A percentile compares a stretch with the other conserved stretches of the same genome.
phyloP scores from a whole-genome alignment of 805 yeast genomes.

The Yarrowia sp. region DNA sequence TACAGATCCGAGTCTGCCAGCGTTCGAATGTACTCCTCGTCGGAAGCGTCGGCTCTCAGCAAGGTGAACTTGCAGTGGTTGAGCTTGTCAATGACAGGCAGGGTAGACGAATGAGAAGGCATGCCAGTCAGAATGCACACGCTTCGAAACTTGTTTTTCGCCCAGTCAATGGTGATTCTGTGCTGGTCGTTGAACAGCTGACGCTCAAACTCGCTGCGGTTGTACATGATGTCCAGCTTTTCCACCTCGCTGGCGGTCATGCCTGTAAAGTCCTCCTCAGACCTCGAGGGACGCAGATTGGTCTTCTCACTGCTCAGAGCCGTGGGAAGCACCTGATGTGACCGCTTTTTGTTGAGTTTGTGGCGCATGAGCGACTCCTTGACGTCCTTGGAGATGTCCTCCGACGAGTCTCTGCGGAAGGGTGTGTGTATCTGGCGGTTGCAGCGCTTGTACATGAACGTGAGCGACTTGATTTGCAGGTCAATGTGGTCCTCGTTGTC shows the following conservation, averaged over 20 bases:
- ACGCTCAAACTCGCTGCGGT: conserved; percentile 55
- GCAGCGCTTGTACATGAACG: conserved; percentile 63
- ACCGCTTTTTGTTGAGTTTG: conserved; percentile 32
- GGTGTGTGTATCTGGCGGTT: conserved; percentile 42
- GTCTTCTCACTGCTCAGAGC: conserved; percentile 9
- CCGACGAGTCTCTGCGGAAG: conserved; percentile 31
- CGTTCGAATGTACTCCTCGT: conserved; percentile 56
- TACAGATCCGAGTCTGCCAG: conserved; percentile 62
- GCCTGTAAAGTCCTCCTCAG: conserved; percentile 42
- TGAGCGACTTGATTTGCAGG: conserved; percentile 64
- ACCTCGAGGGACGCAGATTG: neutral
- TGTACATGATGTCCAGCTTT: conserved; percentile 65
- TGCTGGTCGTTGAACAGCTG: conserved; percentile 62
- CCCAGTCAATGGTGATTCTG: conserved; percentile 69
- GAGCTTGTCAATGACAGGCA: conserved; percentile 49
- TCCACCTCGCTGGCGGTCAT: conserved; percentile 45
- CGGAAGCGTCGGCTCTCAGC: conserved; percentile 54
- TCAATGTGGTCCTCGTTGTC: conserved; percentile 64
- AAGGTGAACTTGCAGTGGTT: conserved; percentile 51
- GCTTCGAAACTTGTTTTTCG: conserved; percentile 70
- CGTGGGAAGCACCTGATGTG: conserved; percentile 22
- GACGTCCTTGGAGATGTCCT: conserved; percentile 13
- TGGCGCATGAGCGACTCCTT: conserved; percentile 32
- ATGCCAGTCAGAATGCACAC: conserved; percentile 60
- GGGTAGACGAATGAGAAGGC: conserved; percentile 53